Evolutionary conservation across 106 monocot species (phyloP).

Genomic region (Allium sativum): DNA sequence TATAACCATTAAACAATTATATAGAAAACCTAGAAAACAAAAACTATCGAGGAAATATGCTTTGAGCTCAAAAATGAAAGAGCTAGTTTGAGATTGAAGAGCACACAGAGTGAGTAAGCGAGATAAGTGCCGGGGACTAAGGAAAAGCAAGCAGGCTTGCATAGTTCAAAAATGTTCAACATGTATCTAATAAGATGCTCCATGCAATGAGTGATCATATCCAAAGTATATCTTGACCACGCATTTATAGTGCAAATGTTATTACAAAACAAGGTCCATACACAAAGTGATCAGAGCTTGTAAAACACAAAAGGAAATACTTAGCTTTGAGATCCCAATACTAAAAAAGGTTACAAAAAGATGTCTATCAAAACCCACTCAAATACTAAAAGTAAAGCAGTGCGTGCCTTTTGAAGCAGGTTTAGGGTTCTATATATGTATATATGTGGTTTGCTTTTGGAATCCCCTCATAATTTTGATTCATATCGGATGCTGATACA

Average conservation of each 20-base stretch:
- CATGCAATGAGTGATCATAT: constrained; percentile 11
- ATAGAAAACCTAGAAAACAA: too few species aligned
- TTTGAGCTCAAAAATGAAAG: too few species aligned
- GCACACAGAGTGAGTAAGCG: too few species aligned
- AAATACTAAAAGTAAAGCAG: neutral
- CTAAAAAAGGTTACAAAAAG: constrained; percentile 4
- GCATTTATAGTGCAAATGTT: neutral
- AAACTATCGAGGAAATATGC: too few species aligned
- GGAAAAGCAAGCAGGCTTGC: too few species aligned
- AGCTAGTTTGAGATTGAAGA: too few species aligned
- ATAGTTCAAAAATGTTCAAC: too few species aligned
- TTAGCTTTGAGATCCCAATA: constrained; percentile 3
- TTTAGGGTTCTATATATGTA: neutral
- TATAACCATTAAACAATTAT: too few species aligned
- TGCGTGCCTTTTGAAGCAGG: neutral
- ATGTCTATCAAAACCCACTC: constrained; percentile 8
- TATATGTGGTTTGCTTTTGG: constrained; percentile 10
- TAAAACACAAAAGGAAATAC: neutral
- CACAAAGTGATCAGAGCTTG: constrained; percentile 2
- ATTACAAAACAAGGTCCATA: neutral
- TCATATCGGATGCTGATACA: neutral
- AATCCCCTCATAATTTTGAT: neutral
- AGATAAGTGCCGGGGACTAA: too few species aligned
- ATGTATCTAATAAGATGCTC: constrained; percentile 7
- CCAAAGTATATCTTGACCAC: constrained; percentile 7